phyloP scores from a whole-genome alignment of 2,329 filamentous ascomycete genomes.

The Helminthosporium solani region DNA sequence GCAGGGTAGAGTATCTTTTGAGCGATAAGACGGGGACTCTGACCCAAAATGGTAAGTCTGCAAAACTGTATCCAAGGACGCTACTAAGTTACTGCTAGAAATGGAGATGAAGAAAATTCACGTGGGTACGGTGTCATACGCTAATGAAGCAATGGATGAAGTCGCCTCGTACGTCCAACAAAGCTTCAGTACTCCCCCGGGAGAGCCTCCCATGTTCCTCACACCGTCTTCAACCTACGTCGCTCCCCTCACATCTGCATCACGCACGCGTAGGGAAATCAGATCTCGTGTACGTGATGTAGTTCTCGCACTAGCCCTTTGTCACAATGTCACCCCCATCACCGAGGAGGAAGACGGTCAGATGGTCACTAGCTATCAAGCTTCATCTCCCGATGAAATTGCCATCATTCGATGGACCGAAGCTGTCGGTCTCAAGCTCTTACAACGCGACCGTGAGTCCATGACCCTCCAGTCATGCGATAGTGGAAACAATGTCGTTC shows the following conservation, averaged over 20 bases:
- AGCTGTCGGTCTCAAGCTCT: conserved; percentile 79
- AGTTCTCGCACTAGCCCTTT: conserved; percentile 85
- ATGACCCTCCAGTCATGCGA: conserved; percentile 80
- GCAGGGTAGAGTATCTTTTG: conserved; percentile 91
- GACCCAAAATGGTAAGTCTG: conserved; percentile 73
- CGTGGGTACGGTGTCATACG: conserved; percentile 95
- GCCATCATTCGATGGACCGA: conserved; percentile 97
- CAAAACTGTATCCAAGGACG: neutral
- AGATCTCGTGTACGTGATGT: conserved; percentile 90
- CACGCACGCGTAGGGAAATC: conserved; percentile 87
- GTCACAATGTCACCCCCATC: conserved; percentile 95
- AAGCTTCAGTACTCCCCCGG: conserved; percentile 62
- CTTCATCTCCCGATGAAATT: conserved; percentile 96
- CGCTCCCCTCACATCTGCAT: conserved; percentile 63
- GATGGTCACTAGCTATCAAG: conserved; percentile 83
- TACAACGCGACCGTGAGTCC: conserved; percentile 80
- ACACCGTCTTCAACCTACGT: conserved; percentile 74
- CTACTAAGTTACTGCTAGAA: conserved; percentile 52
- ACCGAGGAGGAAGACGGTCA: conserved; percentile 79
- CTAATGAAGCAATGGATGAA: conserved; percentile 98
- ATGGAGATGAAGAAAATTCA: conserved; percentile 99
- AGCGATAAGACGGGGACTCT: conserved; percentile 98
- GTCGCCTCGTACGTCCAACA: conserved; percentile 83
- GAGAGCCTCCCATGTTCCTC: conserved; percentile 53
- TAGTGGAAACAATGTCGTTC: conserved; percentile 72